A percentile compares a stretch with the other conserved stretches of the same genome.
Conservation (phyloP, 176 grass and related monocot species). For the Oryza brachyantha region DNA sequence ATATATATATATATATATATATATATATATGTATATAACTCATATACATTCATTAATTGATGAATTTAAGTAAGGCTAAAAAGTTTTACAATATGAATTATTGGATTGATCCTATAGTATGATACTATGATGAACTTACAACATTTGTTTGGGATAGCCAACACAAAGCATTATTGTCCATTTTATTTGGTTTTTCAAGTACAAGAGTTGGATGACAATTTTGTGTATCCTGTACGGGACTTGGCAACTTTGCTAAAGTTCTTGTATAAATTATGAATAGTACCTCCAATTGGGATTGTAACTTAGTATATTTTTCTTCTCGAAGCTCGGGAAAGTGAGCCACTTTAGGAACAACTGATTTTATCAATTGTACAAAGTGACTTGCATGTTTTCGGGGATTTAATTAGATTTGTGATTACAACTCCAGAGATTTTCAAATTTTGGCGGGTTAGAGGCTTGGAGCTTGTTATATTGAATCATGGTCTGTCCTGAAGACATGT, state of each 20-base stretch:
- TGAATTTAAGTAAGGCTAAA: too few relatives aligned
- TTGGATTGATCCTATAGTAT: neutral
- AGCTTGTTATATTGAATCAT: constrained; percentile 13
- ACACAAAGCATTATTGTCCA: neutral
- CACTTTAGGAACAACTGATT: constrained; percentile 35
- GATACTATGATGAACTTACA: neutral
- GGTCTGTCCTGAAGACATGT: neutral
- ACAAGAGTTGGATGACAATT: constrained; percentile 18
- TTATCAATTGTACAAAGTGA: constrained; percentile 33
- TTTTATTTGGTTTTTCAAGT: neutral
- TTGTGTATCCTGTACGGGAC: constrained; percentile 22
- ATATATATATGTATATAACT: too few relatives aligned
- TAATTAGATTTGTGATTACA: constrained; percentile 35
- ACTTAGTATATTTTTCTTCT: constrained; percentile 16
- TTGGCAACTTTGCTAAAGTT: constrained; percentile 38
- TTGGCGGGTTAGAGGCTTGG: constrained; percentile 43
- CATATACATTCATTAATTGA: too few relatives aligned
- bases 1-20: too few relatives aligned
- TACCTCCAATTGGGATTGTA: constrained; percentile 47
- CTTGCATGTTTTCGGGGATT: constrained; percentile 37
- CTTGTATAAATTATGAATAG: constrained; percentile 18
- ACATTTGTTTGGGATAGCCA: neutral
- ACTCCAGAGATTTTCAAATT: constrained; percentile 50
- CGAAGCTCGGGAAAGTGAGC: constrained; percentile 40
- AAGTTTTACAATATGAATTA: neutral